Evolutionary conservation across 768 basidiomycete genomes (phyloP), one percentile per base, ranked within the genome.

Genomic region (Suillus ampliporus): DNA sequence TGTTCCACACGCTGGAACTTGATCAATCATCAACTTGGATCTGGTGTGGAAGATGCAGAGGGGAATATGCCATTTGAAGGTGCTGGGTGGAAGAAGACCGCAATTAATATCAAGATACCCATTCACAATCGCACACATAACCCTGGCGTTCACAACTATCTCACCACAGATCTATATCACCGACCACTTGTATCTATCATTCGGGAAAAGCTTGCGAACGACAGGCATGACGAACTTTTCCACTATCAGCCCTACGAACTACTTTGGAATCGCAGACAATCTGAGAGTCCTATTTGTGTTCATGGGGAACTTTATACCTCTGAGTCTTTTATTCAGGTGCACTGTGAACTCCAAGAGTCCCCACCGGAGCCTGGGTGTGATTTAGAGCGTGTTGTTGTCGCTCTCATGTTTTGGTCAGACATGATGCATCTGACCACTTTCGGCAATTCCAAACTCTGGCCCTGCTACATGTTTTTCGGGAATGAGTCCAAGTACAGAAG

Each of bases 351-450:
- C 3, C 70, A 71, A 47, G 31, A 66, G 11, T 61, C 64, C 9
- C 65, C 62, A 1, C n/a, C 51, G 2, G 65, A 68, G 34, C 65
- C 60, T 21, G 62, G 57, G 5, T 70, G 71, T 46, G 38, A 64
- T 3, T 41, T 67, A 19, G 62, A 61, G 11, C 56, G 65, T 1
- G 54, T 57, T 2, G 52, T 76, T 48, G 62, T 66, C 4, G 67
- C 63, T 14, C 47, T 73, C 37, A 74, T 76, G 71, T 66, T 74
- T 47, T 74, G 69, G 63, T 78, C 76, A 0, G 77, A 79, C 65
- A 23, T 65, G 1, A 78, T 76, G 5, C 72, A 73, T 34, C 65
- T 79, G 1, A 63, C 74, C 0, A 53, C 66, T 4, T 80, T 77
- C 62, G 73, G 77, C 0, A 60, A 69, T 6, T 68, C 70, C 34